These are phyloP conservation scores for Globisporangium megalacanthum DNA, from an alignment of 352 stramenopile species.

Conservation along the genomic window DNA sequence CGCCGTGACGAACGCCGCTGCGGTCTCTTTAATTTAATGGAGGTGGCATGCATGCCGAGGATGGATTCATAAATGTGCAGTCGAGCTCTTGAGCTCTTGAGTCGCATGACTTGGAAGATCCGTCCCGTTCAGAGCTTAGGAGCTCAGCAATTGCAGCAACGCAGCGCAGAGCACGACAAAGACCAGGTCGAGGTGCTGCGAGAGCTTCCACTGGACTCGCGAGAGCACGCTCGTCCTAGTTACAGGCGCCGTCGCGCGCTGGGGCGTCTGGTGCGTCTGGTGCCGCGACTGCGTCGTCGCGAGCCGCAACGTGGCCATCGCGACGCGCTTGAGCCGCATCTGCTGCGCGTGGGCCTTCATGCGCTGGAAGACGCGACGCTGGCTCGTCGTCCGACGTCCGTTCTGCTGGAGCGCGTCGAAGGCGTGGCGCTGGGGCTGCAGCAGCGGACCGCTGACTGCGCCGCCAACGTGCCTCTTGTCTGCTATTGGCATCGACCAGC, in stretches of 20 bases:
- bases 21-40: neutral
- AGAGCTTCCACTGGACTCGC: slow-evolving; percentile 6
- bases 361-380: slow-evolving; percentile 38
- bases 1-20: neutral
- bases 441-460: slow-evolving; percentile 3
- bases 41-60: neutral
- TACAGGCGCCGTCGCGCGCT: neutral
- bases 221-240: neutral
- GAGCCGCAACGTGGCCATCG: slow-evolving; percentile 3
- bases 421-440: slow-evolving; percentile 23
- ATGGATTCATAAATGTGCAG: neutral
- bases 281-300: neutral
- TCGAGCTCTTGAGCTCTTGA: neutral
- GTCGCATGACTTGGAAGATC: no score
- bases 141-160: slow-evolving; percentile 6
- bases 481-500: neutral
- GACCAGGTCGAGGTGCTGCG: slow-evolving; percentile 20
- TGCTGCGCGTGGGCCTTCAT: slow-evolving; percentile 11
- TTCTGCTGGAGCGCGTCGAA: slow-evolving; percentile 17
- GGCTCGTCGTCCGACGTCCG: slow-evolving; percentile 16
- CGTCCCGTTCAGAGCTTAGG: neutral
- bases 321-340: slow-evolving; percentile 22
- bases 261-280: slow-evolving; percentile 1
- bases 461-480: neutral
- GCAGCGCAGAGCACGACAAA: slow-evolving; percentile 8